Conservation (phyloP, 371 early-diverging fungal genomes). For the Zychaea mexicana region DNA sequence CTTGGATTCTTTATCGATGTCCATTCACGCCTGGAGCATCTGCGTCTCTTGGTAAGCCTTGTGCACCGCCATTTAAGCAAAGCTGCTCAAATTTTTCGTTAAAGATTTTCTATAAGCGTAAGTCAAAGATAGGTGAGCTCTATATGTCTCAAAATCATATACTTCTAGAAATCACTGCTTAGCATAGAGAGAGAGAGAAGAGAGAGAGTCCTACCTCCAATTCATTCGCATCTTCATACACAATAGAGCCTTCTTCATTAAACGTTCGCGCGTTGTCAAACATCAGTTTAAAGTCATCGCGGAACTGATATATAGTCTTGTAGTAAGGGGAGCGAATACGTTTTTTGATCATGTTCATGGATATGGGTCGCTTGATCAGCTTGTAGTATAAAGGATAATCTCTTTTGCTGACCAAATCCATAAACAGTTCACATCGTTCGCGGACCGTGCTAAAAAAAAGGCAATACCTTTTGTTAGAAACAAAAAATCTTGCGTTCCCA, state of each 20-base stretch:
- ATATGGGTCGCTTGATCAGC: slow-evolving; percentile 77
- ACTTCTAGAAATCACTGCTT: not conserved
- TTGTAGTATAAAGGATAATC: slow-evolving; percentile 82
- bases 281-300: slow-evolving; percentile 67
- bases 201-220: slow-evolving; percentile 48
- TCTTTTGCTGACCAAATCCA: slow-evolving; percentile 66
- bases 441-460: slow-evolving; percentile 23
- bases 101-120: not conserved
- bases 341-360: slow-evolving; percentile 63
- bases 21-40: not conserved
- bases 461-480: not conserved
- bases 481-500: not conserved
- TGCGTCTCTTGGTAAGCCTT: not conserved
- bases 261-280: slow-evolving; percentile 79
- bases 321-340: slow-evolving; percentile 50
- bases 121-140: not conserved
- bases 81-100: not conserved
- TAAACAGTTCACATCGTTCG: slow-evolving; percentile 61
- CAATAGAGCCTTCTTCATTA: slow-evolving; percentile 78
- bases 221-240: slow-evolving; percentile 76
- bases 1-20: not conserved
- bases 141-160: no score
- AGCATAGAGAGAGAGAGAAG: no score
- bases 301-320: slow-evolving; percentile 43
- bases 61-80: not conserved